These are phyloP conservation scores for Solanum sejunctum DNA, from an alignment of 257 asterid species.

Conservation along the genomic window DNA sequence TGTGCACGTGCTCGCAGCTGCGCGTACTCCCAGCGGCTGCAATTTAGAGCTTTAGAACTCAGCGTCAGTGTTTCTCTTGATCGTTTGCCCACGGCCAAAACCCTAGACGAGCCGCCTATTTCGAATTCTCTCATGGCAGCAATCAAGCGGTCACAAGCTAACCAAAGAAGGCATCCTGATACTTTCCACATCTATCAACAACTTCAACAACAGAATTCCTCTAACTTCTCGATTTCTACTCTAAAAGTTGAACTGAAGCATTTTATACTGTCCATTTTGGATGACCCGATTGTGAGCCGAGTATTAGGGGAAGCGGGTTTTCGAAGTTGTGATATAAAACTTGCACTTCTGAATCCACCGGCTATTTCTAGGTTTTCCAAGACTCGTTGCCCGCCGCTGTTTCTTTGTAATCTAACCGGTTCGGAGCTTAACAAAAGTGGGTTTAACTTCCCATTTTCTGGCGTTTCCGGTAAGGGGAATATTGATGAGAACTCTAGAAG, in stretches of 20 bases:
- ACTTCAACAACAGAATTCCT: constrained; percentile 25
- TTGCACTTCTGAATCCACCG: constrained; percentile 64
- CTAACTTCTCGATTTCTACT: constrained; percentile 34
- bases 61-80: constrained; percentile 72
- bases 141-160: constrained; percentile 85
- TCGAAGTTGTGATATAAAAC: constrained; percentile 63
- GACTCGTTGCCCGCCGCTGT: constrained; percentile 43
- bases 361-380: constrained; percentile 31
- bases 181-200: constrained; percentile 82
- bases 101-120: constrained; percentile 55
- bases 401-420: constrained; percentile 32
- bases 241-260: constrained; percentile 81
- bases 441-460: constrained; percentile 43
- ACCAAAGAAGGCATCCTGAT: constrained; percentile 91
- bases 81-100: constrained; percentile 44
- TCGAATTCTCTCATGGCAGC: constrained; percentile 97
- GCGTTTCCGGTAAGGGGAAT: constrained; percentile 17
- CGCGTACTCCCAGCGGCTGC: constrained; percentile 69
- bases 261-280: constrained; percentile 65
- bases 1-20: constrained; percentile 65
- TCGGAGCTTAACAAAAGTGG: constrained; percentile 30
- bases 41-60: constrained; percentile 75
- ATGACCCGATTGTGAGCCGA: constrained; percentile 89
- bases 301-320: constrained; percentile 91
- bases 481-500: constrained; percentile 48